Evolutionary conservation across 177 flowering plant species (phyloP), one percentile per base, ranked within the genome.

Genomic region (Vitis hybrid): DNA sequence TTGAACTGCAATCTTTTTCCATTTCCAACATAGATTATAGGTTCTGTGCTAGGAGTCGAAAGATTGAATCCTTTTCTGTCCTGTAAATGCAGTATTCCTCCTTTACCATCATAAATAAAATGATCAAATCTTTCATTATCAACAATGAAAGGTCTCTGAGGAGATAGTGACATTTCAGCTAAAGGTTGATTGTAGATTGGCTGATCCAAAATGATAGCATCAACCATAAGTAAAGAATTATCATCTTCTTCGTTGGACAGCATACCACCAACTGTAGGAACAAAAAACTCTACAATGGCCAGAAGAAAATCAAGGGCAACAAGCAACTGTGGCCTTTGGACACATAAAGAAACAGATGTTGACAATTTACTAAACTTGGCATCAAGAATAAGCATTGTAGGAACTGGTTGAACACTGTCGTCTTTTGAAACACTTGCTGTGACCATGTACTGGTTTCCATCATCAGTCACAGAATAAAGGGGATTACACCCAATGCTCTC

Each of bases 271-370:
- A 91, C 80, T 8, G 83, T 67, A 50, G 99, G 99, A 60, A 91
- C 97, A 81, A 95, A 95, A 81, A 95, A 95, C 80, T 95, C 99
- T 61, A 82, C 90, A 56, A 91, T 84, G 13, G 93, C 98, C 30
- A 95, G 83, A 64, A 95, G 77, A 80, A 95, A 95, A 84, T 95
- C 99, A 80, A 95, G 97, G 52, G 97, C 96, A 72, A 95, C 99
- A 65, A 95, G 97, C 77, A 95, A 72, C 34, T 93, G 98, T 61
- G 99, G 99, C 80, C 96, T 88, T 72, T 95, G 99, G 67, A 95
- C 60, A 55, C 88, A 82, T 12, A 91, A 63, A 56, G 88, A 86
- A 54, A 95, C 69, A 70, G 75, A 78, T 15, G 93, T 88, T n/a
- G 82, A 85, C 18, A 64, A 52, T 69, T 84, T 80, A 70, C 80